These are phyloP conservation scores for Nitzschia putrida DNA, from an alignment of 108 stramenopile genomes.

Conservation along the genomic window DNA sequence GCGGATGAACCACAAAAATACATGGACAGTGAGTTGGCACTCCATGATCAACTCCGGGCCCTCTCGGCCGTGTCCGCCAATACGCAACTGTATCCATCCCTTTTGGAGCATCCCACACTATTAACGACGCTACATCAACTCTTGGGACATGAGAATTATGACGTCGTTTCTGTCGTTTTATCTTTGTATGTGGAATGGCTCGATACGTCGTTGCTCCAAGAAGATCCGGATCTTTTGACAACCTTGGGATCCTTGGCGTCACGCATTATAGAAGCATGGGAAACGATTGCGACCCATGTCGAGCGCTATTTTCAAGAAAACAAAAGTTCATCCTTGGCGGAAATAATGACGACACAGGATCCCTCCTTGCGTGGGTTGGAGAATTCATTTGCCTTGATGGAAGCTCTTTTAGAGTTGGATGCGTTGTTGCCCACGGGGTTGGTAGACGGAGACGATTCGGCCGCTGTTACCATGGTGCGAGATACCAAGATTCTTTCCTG, in stretches of 20 bases:
- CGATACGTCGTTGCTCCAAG: slow-evolving; percentile 53
- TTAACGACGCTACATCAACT: slow-evolving; percentile 40
- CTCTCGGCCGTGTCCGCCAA: slow-evolving; percentile 54
- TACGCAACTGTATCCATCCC: slow-evolving; percentile 41
- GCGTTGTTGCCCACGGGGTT: slow-evolving; percentile 21
- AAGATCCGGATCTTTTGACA: slow-evolving; percentile 10
- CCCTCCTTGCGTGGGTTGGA: slow-evolving; percentile 61
- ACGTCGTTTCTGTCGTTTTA: slow-evolving; percentile 60
- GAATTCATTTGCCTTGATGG: slow-evolving; percentile 60
- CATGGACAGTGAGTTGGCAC: slow-evolving; percentile 69
- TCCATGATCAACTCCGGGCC: slow-evolving; percentile 62
- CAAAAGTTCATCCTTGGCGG: slow-evolving; percentile 4
- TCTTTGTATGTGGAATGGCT: slow-evolving; percentile 67
- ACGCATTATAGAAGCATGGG: slow-evolving; percentile 36
- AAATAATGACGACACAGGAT: slow-evolving; percentile 42
- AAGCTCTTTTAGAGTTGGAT: slow-evolving; percentile 73
- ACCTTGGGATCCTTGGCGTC: slow-evolving; percentile 22
- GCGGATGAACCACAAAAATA: slow-evolving; percentile 56
- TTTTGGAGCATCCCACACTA: slow-evolving; percentile 27
- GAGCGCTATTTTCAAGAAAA: slow-evolving; percentile 22
- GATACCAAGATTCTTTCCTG: slow-evolving; percentile 65
- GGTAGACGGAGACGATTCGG: slow-evolving; percentile 25
- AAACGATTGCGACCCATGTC: slow-evolving; percentile 42
- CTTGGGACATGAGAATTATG: slow-evolving; percentile 67
- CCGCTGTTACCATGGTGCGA: slow-evolving; percentile 51